Evolutionary conservation across 163 green algal genomes (phyloP).

Genomic region (Picocystis sp.): DNA sequence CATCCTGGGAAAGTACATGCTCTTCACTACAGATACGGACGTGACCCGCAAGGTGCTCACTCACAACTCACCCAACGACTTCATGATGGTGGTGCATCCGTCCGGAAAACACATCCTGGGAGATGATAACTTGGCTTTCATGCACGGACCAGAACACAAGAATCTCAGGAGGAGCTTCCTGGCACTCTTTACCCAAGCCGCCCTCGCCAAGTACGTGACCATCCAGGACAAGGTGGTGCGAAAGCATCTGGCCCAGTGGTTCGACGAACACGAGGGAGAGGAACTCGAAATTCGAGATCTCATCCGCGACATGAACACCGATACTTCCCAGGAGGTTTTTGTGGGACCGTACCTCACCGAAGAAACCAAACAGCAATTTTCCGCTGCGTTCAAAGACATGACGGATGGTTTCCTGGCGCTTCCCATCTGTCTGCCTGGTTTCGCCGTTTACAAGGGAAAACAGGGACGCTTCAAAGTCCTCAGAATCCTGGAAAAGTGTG

Average conservation of each 20-base stretch:
- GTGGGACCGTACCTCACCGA: conserved; percentile 61
- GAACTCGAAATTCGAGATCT: conserved; percentile 41
- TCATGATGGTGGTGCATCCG: conserved; percentile 6
- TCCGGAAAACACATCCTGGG: conserved; percentile 40
- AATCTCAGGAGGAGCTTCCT: conserved; percentile 55
- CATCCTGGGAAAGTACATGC: conserved; percentile 53
- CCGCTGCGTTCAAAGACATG: conserved; percentile 45
- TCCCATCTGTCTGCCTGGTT: conserved; percentile 58
- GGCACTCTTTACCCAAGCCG: conserved; percentile 67
- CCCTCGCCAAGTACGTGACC: conserved; percentile 52
- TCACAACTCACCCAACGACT: conserved; percentile 4
- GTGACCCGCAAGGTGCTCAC: conserved; percentile 14
- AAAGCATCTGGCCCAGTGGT: conserved; percentile 45
- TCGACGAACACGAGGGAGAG: conserved; percentile 13
- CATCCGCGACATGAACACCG: conserved; percentile 55
- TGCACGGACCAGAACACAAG: conserved; percentile 54
- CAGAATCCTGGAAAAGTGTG: conserved; percentile 31
- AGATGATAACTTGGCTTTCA: conserved; percentile 65
- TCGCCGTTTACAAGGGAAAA: conserved; percentile 42
- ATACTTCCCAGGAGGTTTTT: conserved; percentile 63
- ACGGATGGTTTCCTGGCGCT: conserved; percentile 52
- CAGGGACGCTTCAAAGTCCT: conserved; percentile 40
- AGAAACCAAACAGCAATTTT: conserved; percentile 36
- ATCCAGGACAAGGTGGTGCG: conserved; percentile 62
- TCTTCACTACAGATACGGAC: conserved; percentile 58